Evolutionary conservation across 495 filamentous ascomycete genomes (phyloP).

Genomic region (Aspergillus conjunctus): DNA sequence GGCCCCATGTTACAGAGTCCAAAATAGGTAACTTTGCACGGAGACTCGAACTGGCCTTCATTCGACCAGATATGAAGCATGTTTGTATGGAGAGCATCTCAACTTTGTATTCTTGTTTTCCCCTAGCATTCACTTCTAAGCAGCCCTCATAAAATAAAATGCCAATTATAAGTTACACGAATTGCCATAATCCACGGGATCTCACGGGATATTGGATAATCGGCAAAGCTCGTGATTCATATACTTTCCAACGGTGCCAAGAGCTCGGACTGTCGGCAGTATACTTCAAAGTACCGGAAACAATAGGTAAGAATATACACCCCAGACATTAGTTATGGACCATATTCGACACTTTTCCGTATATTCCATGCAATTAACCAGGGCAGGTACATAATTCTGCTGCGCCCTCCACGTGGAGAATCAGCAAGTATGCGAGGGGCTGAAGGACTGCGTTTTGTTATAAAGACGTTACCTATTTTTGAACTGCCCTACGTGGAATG

Average conservation of each 20-base stretch:
- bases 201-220: background rate
- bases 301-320: no score
- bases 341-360: no score
- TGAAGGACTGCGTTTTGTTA: no score
- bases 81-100: no score
- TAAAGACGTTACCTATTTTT: no score
- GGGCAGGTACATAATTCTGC: no score
- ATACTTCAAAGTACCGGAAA: background rate
- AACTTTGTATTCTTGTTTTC: no score
- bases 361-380: no score
- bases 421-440: no score
- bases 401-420: no score
- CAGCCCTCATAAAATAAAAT: background rate
- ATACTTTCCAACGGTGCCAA: background rate
- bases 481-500: no score
- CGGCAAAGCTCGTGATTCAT: constrained; percentile 1
- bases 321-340: no score
- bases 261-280: background rate
- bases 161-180: background rate
- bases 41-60: background rate
- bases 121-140: background rate
- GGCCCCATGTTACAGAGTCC: background rate
- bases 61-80: background rate
- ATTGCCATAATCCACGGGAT: background rate
- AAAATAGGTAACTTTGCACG: background rate